A percentile compares a stretch with the other conserved stretches of the same genome.
Conservation (phyloP, 257 asterid species). For the Solanum raphanifolium region DNA sequence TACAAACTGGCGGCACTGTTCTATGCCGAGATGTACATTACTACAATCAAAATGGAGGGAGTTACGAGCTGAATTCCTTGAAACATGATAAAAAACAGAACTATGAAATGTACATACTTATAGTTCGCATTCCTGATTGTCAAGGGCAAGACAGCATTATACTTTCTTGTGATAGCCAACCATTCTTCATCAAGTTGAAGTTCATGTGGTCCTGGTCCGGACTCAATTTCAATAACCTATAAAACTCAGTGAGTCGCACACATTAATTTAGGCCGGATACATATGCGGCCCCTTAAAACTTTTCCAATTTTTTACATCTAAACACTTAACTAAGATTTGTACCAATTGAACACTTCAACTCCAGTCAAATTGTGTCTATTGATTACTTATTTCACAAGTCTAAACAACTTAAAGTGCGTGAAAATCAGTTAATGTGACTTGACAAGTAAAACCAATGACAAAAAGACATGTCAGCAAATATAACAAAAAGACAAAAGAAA, state of each 20-base stretch:
- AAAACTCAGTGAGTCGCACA: constrained; percentile 6
- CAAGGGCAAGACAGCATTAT: constrained; percentile 54
- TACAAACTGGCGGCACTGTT: too few relatives aligned
- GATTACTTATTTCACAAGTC: not conserved
- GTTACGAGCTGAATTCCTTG: too few relatives aligned
- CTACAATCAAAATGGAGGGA: too few relatives aligned
- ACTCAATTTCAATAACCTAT: constrained; percentile 72
- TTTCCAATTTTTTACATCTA: not conserved
- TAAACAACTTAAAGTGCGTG: not conserved
- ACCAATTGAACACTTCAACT: not conserved
- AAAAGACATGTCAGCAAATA: not conserved
- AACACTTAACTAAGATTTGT: not conserved
- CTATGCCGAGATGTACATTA: too few relatives aligned
- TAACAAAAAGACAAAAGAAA: not conserved
- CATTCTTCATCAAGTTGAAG: constrained; percentile 94
- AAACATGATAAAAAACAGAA: not conserved
- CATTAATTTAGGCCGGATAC: not conserved
- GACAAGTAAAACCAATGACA: not conserved
- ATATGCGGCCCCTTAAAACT: not conserved
- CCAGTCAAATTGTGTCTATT: not conserved
- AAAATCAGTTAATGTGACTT: not conserved
- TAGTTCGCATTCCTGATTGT: constrained; percentile 34
- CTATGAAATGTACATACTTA: constrained; percentile 27
- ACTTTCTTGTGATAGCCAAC: constrained; percentile 84
- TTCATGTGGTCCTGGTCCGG: constrained; percentile 66